Base-by-base conservation (phyloP, 805 yeast species). In the Spathaspora passalidarum region DNA sequence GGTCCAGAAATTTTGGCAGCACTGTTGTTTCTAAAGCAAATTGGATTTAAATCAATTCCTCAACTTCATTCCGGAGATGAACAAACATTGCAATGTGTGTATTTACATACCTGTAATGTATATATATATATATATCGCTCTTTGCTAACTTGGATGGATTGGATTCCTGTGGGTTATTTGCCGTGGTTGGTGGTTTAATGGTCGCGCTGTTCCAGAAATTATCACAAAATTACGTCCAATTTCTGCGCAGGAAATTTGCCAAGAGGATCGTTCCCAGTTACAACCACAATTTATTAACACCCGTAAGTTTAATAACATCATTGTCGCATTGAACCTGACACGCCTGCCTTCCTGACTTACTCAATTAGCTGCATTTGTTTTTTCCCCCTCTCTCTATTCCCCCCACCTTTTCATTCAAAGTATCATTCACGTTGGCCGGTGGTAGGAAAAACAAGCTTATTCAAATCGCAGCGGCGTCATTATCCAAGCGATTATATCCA, bases 401-500 rank as follows among this genome's bases (percentile, higher is more conserved):
- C 17, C 23, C n/a, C 42, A 14, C 5, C 44, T 8, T 17, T 34
- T 14, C 22, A 17, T 2, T 5, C 32, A 16, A 20, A 20, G 16
- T n/a, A 8, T 38, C 32, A 22, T 41, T 35, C 55, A 56, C 53
- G 46, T 55, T 56, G 61, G 48, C 49, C 43, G 55, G 50, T n/a
- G 34, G 34, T 29, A 6, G 34, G 43, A 47, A 42, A 38, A 44
- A 46, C 17, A 20, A 47, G 23, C 41, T 58, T 10, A 18, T 55
- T 19, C 53, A 53, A 40, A 49, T 55, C 41, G 59, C 60, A n/a
- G 48, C 61, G 14, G 55, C 55, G 44, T 51, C 50, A 18, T 40
- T 53, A 37, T 47, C 50, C 23, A 46, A 45, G 10, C 47, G 49
- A 29, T 37, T 42, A 20, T 16, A 17, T n/a, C 44, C 38, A 4